Percentiles rank a stretch among this genome's conserved stretches.
Evolutionary conservation across 306 rosid genomes (phyloP).

Genomic region (Trifolium pratense): DNA sequence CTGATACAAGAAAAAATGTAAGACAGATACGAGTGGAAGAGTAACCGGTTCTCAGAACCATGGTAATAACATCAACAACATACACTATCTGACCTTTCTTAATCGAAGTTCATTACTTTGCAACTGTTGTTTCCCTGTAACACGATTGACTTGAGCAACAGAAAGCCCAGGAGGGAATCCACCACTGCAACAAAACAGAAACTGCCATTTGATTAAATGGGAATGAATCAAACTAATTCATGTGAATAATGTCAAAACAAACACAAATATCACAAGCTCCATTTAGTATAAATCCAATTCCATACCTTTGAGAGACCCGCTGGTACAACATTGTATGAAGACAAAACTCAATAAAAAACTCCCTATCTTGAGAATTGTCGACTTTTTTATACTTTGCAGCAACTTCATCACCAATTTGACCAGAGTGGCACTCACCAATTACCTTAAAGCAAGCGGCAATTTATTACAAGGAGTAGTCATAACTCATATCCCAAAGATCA

Average conservation of each 20-base stretch:
- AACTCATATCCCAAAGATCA: constrained; percentile 30
- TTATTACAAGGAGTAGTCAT: constrained; percentile 35
- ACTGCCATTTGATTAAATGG: constrained; percentile 37
- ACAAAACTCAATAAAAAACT: constrained; percentile 79
- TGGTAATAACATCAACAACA: constrained; percentile 31
- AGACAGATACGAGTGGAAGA: constrained; percentile 24
- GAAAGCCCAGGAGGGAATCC: constrained; percentile 86
- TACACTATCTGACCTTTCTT: constrained; percentile 61
- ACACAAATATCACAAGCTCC: constrained; percentile 40
- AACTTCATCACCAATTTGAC: constrained; percentile 63
- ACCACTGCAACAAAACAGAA: constrained; percentile 58
- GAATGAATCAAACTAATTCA: constrained; percentile 4
- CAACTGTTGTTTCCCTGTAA: constrained; percentile 73
- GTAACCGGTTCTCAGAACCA: constrained; percentile 26
- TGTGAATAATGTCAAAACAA: constrained; percentile 7
- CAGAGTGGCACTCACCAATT: constrained; percentile 81
- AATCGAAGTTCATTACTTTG: constrained; percentile 59
- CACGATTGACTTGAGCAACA: constrained; percentile 71
- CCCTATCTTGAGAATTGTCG: constrained; percentile 61
- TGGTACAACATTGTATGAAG: constrained; percentile 89
- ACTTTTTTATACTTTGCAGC: constrained; percentile 67
- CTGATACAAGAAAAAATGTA: constrained; percentile 21
- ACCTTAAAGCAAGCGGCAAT: constrained; percentile 64
- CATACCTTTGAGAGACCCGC: constrained; percentile 73
- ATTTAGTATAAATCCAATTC: constrained; percentile 37